phyloP scores from a whole-genome alignment of 805 yeast species.

The Yarrowia deformans region DNA sequence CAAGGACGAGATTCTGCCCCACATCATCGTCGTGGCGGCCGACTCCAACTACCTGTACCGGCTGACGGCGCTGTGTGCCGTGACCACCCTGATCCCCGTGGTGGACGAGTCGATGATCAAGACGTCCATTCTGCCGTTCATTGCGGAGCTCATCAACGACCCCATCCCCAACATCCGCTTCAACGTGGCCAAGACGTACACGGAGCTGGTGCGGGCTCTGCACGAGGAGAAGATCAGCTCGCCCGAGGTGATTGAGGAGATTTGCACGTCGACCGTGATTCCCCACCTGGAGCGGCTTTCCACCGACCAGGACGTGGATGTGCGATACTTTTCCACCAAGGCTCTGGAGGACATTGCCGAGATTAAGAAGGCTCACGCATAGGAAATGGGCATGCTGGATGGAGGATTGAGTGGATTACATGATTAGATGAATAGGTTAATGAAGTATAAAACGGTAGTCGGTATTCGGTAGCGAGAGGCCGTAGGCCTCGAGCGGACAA shows the following conservation, averaged over 20 bases:
- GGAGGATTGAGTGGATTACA: neutral
- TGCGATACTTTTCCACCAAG: slow-evolving; percentile 79
- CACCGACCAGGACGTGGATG: slow-evolving; percentile 85
- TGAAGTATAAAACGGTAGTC: neutral
- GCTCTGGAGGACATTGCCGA: slow-evolving; percentile 55
- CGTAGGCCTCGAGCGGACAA: too few species aligned
- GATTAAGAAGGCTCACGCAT: slow-evolving; percentile 34
- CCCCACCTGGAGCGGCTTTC: slow-evolving; percentile 71
- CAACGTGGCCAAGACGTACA: slow-evolving; percentile 88
- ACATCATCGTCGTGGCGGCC: slow-evolving; percentile 67
- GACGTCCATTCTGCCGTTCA: slow-evolving; percentile 77
- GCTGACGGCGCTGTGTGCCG: slow-evolving; percentile 86
- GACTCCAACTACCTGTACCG: slow-evolving; percentile 82
- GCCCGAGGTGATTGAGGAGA: slow-evolving; percentile 45
- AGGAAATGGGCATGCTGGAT: neutral
- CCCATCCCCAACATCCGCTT: slow-evolving; percentile 94
- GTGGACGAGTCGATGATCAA: slow-evolving; percentile 65
- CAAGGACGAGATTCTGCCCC: slow-evolving; percentile 76
- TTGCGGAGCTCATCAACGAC: slow-evolving; percentile 74
- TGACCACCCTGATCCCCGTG: slow-evolving; percentile 81
- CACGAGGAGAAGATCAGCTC: slow-evolving; percentile 45
- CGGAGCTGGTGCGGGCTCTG: slow-evolving; percentile 61
- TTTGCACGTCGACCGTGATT: slow-evolving; percentile 58
- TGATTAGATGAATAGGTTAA: slow-evolving; percentile 11
- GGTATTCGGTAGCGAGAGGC: too few species aligned